Evolutionary conservation across 1,139 yeast species (phyloP), one percentile per base, ranked within the genome.

Genomic region (Zygosaccharomyces sapae): DNA sequence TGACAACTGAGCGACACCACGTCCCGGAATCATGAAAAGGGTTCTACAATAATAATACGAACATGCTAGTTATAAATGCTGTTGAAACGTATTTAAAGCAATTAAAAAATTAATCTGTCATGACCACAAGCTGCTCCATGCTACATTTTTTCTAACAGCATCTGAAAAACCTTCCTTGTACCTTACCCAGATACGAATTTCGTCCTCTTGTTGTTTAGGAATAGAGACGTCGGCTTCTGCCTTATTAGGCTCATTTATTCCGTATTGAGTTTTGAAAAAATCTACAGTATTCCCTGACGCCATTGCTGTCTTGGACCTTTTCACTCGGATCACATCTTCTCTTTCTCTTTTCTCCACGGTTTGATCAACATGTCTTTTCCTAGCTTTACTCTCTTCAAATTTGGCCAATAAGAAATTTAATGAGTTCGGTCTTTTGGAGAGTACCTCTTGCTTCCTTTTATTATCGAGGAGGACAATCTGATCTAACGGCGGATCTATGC

Each of bases 111-210:
- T 19, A 8, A 12, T n/a, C 25, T n/a, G 33, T 49, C 43, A 61
- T 22, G 60, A 52, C 68, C 68, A 88, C 30, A 89, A 65, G 48
- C 82, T 86, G 4, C 70, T 66, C 97, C 97, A 92, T 5, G 83
- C 77, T 27, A 90, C 80, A 49, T 83, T 85, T 58, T 88, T 88
- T 35, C 95, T 71, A 1, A 92, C 97, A 0, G 98, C 98, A 66
- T 90, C 86, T 6, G 96, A 86, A 59, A 86, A 90, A 1, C 98
- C 97, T 66, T 90, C 97, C 55, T 86, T 86, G 60, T 83, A 90
- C 61, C 86, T 90, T 12, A 92, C 86, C 97, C 97, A 92, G 5
- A 88, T 84, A 52, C 85, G 72, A 6, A 49, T 39, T 22, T 20
- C 38, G 16, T 44, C 44, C 65, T 49, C 37, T 57, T 54, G 45